Percentiles rank a stretch among this genome's conserved stretches.
phyloP scores from a whole-genome alignment of 2,329 filamentous ascomycete species.

The Fusarium sarcochroum region DNA sequence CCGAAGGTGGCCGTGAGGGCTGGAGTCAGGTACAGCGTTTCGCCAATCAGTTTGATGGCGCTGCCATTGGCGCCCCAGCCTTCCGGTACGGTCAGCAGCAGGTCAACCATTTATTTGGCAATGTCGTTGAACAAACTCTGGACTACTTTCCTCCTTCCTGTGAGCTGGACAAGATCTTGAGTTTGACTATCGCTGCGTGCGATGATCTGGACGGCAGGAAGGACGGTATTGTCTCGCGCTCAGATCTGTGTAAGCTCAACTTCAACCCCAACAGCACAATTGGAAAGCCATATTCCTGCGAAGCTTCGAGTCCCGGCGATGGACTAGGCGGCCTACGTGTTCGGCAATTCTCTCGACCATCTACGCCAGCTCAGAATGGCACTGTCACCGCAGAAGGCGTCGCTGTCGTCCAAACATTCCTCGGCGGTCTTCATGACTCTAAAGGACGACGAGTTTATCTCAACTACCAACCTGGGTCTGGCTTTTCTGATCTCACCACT shows the following conservation, averaged over 20 bases:
- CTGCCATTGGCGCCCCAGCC: conserved; percentile 28
- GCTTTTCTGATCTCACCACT: conserved; percentile 51
- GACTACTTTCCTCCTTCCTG: conserved; percentile 56
- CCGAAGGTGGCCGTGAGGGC: conserved; percentile 63
- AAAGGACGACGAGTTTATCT: conserved; percentile 54
- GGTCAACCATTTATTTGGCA: conserved; percentile 56
- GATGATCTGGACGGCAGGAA: too few relatives aligned
- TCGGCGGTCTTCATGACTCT: conserved; percentile 53
- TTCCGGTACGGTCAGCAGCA: conserved; percentile 58
- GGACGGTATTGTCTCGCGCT: too few relatives aligned
- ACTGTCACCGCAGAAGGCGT: conserved; percentile 53
- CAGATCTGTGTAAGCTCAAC: too few relatives aligned
- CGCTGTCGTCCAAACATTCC: conserved; percentile 53
- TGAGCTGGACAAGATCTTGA: conserved; percentile 65
- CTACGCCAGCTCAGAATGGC: conserved; percentile 51
- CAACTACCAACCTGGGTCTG: conserved; percentile 53
- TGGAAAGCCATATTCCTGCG: conserved; percentile 54
- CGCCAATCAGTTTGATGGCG: conserved; percentile 32
- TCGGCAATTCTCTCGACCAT: conserved; percentile 22
- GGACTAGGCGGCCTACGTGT: conserved; percentile 22
- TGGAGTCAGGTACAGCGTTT: conserved; percentile 40
- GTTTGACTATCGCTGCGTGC: conserved; percentile 52
- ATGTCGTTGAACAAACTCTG: conserved; percentile 55
- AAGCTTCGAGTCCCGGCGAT: conserved; percentile 25
- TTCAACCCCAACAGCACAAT: conserved; percentile 42